Conservation (phyloP, 2,329 filamentous ascomycete species). For the Hyphodiscus sp. region DNA sequence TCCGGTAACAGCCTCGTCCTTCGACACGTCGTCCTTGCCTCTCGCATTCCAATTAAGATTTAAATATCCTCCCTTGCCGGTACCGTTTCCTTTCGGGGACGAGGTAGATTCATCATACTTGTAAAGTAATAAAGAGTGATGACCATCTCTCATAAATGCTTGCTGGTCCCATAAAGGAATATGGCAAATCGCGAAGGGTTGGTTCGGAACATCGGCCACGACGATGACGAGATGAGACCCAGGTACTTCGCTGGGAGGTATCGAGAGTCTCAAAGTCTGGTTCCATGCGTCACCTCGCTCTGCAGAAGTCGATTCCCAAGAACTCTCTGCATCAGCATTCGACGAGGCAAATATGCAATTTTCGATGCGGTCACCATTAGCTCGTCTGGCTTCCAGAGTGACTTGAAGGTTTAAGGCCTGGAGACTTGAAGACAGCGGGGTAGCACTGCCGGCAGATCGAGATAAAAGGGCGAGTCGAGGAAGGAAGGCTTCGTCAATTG, state of each 20-base stretch:
- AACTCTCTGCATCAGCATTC: conserved; percentile 70
- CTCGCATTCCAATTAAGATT: conserved; percentile 72
- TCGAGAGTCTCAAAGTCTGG: conserved; percentile 75
- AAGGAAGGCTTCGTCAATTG: conserved; percentile 71
- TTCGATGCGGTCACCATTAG: conserved; percentile 74
- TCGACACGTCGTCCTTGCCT: conserved; percentile 58
- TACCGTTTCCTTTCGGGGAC: conserved; percentile 50
- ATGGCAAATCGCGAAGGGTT: conserved; percentile 86
- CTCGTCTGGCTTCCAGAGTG: conserved; percentile 78
- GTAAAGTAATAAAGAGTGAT: conserved; percentile 77
- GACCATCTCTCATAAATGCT: conserved; percentile 82
- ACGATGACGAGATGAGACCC: conserved; percentile 85
- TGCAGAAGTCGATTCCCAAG: conserved; percentile 79
- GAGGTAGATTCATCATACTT: conserved; percentile 88
- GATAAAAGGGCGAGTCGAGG: conserved; percentile 67
- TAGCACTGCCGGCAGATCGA: conserved; percentile 65
- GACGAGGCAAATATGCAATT: conserved; percentile 83
- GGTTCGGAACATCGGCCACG: conserved; percentile 76
- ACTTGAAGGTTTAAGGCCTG: conserved; percentile 74
- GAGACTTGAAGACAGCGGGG: conserved; percentile 55
- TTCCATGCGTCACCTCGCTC: conserved; percentile 80
- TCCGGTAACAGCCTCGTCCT: conserved; percentile 68
- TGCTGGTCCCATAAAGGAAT: conserved; percentile 90
- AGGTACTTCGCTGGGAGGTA: conserved; percentile 73
- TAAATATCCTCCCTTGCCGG: conserved; percentile 81